Evolutionary conservation across 2,329 filamentous ascomycete species (phyloP).

Genomic region (Graphilbum sp.): DNA sequence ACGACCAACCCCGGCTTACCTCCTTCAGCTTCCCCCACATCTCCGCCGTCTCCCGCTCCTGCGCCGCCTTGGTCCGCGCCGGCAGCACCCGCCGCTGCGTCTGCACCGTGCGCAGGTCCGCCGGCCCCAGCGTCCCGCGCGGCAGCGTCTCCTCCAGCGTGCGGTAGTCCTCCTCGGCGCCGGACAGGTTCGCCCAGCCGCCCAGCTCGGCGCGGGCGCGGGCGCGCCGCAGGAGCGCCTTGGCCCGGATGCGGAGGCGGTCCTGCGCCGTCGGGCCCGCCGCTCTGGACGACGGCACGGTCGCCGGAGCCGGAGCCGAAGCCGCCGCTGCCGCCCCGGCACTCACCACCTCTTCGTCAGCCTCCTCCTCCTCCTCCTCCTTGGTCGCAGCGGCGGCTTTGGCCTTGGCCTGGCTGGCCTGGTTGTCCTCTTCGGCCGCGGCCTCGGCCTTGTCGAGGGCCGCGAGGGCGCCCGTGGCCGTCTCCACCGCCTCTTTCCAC

Average conservation of each 20-base stretch:
- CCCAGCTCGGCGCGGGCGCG: conserved; percentile 54
- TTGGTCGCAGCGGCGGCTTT: conserved; percentile 17
- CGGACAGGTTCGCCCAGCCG: conserved; percentile 66
- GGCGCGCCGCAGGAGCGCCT: conserved; percentile 67
- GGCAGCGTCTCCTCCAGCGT: conserved; percentile 24
- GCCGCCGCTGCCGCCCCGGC: conserved; percentile 29
- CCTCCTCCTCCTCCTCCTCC: conserved; percentile 25
- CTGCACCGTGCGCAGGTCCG: conserved; percentile 51
- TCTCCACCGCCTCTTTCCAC: conserved; percentile 68
- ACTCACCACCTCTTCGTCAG: conserved; percentile 44
- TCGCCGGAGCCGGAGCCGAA: conserved; percentile 1
- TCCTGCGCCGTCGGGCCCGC: conserved; percentile 30
- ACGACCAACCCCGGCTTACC: conserved; percentile 23
- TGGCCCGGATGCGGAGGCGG: conserved; percentile 61
- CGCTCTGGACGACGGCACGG: conserved; percentile 8
- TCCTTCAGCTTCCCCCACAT: conserved; percentile 97
- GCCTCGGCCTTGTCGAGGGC: conserved; percentile 35
- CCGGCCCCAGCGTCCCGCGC: neutral
- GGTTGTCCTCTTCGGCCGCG: conserved; percentile 28
- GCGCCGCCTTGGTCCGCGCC: conserved; percentile 54
- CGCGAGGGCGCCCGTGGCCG: conserved; percentile 57
- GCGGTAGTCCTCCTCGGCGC: conserved; percentile 68
- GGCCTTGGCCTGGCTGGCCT: conserved; percentile 28
- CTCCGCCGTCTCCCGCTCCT: conserved; percentile 77
- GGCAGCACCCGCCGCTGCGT: conserved; percentile 51